Evolutionary conservation across 2,329 filamentous ascomycete species (phyloP).

Genomic region (Penicillium sp.): DNA sequence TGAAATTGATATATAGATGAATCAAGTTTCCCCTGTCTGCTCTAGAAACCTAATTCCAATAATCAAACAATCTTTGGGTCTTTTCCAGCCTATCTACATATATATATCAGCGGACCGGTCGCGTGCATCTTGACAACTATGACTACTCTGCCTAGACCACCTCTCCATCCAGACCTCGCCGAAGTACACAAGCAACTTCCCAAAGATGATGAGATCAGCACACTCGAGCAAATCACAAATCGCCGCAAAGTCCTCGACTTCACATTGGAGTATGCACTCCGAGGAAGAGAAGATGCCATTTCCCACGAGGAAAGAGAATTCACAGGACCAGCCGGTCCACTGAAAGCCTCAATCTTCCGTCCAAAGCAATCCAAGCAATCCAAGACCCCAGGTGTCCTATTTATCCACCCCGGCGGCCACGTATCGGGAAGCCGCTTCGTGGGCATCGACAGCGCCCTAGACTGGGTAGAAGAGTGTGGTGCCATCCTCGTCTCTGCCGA

Average conservation of each 20-base stretch:
- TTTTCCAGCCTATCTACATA: background rate
- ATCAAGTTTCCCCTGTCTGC: background rate
- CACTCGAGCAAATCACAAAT: background rate
- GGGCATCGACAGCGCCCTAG: slow-evolving; percentile 61
- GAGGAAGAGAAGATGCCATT: background rate
- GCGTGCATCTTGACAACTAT: background rate
- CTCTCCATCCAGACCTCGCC: background rate
- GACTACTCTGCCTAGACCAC: background rate
- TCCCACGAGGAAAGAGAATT: background rate
- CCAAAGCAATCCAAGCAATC: background rate
- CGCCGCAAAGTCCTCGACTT: background rate
- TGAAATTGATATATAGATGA: background rate
- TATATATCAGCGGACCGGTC: background rate
- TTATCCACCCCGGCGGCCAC: slow-evolving; percentile 69
- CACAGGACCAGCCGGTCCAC: background rate
- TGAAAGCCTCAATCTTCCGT: slow-evolving; percentile 2
- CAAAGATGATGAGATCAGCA: background rate
- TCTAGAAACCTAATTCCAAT: background rate
- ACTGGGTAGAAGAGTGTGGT: slow-evolving; percentile 53
- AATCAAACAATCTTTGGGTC: background rate
- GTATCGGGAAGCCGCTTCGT: slow-evolving; percentile 63
- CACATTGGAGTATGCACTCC: background rate
- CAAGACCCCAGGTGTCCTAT: slow-evolving; percentile 56
- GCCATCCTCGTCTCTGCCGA: slow-evolving; percentile 64
- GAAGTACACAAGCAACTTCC: background rate